Base-by-base conservation (phyloP, 1,284 basidiomycete species). In the Schizophyllum commune region DNA sequence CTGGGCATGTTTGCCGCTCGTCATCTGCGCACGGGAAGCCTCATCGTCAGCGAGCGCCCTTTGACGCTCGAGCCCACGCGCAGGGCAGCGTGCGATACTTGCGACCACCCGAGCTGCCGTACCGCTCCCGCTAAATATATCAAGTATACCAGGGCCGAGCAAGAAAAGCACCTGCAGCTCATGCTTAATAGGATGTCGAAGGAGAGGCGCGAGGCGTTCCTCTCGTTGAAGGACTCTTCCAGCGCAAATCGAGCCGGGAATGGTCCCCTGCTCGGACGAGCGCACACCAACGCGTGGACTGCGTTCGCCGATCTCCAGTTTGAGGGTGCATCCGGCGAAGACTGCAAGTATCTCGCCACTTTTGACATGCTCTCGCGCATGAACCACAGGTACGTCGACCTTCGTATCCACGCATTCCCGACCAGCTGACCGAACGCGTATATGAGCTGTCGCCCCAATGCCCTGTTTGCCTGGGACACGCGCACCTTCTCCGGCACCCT, bases 21-120 rank as follows among this genome's bases (percentile, higher is more conserved):
- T 2, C 63, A 68, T 52, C 63, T 74, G 33, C 60, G 68, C 27
- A 56, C 61, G 21, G 71, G 71, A 15, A 72, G 74, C 19, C 64
- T 73, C n/a, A 71, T 75, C 56, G 58, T 74, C 52, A 64, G 66
- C 13, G 75, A 75, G 55, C 69, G 74, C 1, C 71, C 74, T 0
- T 61, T 74, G 19, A 53, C 73, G 5, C 61, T 75, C 13, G 15
- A 57, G 6, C 65, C 64, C n/a, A 4, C 17, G 2, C 63, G 60
- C 19, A 52, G 3, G 39, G 13, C 39, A 13, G 13, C 9, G 9
- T 8, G 39, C 39, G 27, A 27, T 27, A 27, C 27, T 27, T 27
- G 27, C 27, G 27, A 27, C 27, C 27, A 27, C 3, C 27, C 27
- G 5, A 27, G 27, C 27, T 27, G 27, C 27, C 27, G 5, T 5